Evolutionary conservation across 2,329 filamentous ascomycete species (phyloP).

Genomic region (Fusarium pseudograminearum): DNA sequence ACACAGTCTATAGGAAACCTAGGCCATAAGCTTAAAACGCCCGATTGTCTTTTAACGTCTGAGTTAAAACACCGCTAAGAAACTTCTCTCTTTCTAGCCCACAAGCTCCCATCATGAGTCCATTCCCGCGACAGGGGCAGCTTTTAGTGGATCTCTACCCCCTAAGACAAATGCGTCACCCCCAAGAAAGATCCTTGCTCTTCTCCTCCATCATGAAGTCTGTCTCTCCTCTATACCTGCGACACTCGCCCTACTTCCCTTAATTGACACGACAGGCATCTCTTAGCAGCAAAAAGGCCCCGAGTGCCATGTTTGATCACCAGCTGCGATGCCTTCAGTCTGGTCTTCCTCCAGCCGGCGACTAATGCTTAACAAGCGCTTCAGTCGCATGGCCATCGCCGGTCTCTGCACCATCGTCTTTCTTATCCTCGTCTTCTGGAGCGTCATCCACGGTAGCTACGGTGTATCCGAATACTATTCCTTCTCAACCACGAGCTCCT

Average conservation of each 20-base stretch:
- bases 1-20: neutral
- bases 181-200: constrained; percentile 4
- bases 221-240: constrained; percentile 13
- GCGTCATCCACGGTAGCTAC: constrained; percentile 42
- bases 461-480: constrained; percentile 47
- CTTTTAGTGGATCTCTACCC: constrained; percentile 34
- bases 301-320: constrained; percentile 43
- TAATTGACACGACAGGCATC: neutral
- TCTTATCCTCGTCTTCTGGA: constrained; percentile 45
- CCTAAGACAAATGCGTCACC: constrained; percentile 26
- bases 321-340: constrained; percentile 42
- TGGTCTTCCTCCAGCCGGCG: constrained; percentile 47
- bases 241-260: neutral
- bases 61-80: neutral
- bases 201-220: constrained; percentile 16
- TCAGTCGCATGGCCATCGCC: constrained; percentile 49
- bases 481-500: constrained; percentile 49
- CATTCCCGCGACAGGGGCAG: constrained; percentile 9
- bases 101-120: constrained; percentile 3
- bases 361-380: constrained; percentile 50
- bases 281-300: constrained; percentile 21
- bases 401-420: constrained; percentile 42
- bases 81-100: neutral
- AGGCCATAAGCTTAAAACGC: neutral
- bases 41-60: neutral